A percentile compares a stretch with the other conserved stretches of the same genome.
phyloP scores from a whole-genome alignment of 1,139 yeast genomes.

The Lodderomyces beijingensis region DNA sequence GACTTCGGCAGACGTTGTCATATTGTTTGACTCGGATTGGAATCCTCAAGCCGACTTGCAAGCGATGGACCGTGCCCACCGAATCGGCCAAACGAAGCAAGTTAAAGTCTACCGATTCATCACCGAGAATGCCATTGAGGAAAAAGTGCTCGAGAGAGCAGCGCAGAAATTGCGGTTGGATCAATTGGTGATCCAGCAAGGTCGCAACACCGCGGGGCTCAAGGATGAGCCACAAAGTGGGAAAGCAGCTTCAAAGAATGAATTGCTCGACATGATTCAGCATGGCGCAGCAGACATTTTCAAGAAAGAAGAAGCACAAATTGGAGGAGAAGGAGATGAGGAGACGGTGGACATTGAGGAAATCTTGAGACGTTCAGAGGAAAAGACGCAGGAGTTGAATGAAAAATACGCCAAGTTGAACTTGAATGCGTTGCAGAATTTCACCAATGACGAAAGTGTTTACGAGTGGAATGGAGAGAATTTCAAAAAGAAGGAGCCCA shows the following conservation, averaged over 20 bases:
- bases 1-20: constrained; percentile 71
- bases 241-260: constrained; percentile 58
- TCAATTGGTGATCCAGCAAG: constrained; percentile 79
- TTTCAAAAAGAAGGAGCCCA: constrained; percentile 60
- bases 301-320: constrained; percentile 17
- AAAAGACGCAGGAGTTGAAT: constrained; percentile 58
- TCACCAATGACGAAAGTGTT: constrained; percentile 60
- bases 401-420: constrained; percentile 63
- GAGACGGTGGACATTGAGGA: constrained; percentile 63
- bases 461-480: constrained; percentile 87
- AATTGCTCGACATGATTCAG: constrained; percentile 74
- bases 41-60: constrained; percentile 85
- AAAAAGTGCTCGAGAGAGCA: constrained; percentile 74
- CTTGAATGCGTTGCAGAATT: constrained; percentile 72
- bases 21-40: constrained; percentile 78
- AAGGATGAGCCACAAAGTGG: constrained; percentile 34
- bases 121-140: constrained; percentile 79
- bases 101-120: constrained; percentile 73
- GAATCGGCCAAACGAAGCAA: constrained; percentile 82
- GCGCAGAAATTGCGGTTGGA: constrained; percentile 74
- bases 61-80: constrained; percentile 86
- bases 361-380: constrained; percentile 57
- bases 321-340: constrained; percentile 15
- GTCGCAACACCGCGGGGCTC: constrained; percentile 41
- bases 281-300: constrained; percentile 71